These are phyloP conservation scores for Suillus spraguei DNA, from an alignment of 768 basidiomycete species.

Conservation along the genomic window DNA sequence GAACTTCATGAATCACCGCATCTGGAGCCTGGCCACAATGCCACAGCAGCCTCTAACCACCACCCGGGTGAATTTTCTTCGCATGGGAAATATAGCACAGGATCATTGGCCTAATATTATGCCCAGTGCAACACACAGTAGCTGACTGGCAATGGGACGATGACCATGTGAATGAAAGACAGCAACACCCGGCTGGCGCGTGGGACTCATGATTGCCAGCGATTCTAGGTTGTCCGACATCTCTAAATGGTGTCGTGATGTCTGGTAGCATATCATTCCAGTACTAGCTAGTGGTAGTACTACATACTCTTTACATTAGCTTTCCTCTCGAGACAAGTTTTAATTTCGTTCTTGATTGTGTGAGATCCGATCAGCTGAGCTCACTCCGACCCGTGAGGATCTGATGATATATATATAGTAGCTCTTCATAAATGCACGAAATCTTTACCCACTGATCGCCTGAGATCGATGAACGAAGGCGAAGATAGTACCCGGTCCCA, in stretches of 20 bases:
- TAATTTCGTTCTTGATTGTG: no score
- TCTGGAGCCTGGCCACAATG: background rate
- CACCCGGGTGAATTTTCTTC: background rate
- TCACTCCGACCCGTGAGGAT: no score
- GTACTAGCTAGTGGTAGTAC: background rate
- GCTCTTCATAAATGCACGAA: no score
- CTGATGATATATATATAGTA: no score
- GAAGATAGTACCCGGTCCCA: no score
- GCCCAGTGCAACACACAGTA: background rate
- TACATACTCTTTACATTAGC: background rate
- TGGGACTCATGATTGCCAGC: background rate
- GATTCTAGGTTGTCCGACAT: background rate
- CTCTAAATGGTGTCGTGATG: background rate
- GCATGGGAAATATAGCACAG: background rate
- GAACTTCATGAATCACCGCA: background rate
- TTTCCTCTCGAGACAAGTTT: background rate
- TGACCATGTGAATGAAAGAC: conserved; percentile 3
- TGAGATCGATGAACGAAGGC: no score
- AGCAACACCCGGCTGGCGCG: background rate
- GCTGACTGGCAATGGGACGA: no score
- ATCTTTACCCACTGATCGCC: no score
- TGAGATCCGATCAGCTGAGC: no score
- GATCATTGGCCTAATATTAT: background rate
- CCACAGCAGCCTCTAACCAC: background rate
- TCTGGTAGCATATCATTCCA: background rate